phyloP scores from a whole-genome alignment of 169 alveolate species.

The Neospora caninum region DNA sequence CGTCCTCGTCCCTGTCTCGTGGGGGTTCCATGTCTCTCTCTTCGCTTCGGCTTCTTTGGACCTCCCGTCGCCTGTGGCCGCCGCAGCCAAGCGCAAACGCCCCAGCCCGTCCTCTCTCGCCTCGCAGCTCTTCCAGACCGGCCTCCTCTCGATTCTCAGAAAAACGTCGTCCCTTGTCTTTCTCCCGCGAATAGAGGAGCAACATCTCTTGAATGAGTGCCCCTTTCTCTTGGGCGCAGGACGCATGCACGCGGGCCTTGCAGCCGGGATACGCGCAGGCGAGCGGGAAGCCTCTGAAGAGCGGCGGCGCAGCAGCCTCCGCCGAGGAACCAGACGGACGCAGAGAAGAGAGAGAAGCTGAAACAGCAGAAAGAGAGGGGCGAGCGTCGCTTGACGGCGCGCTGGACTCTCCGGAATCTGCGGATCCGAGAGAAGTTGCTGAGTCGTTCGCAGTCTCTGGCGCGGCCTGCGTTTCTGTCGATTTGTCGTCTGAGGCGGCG shows the following conservation, averaged over 20 bases:
- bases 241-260: neutral
- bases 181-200: neutral
- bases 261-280: conserved; percentile 39
- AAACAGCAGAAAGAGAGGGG: no score
- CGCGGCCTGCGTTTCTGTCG: no score
- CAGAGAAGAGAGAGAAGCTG: no score
- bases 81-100: no score
- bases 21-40: neutral
- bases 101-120: neutral
- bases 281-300: neutral
- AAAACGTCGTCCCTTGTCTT: neutral
- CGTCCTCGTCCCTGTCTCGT: neutral
- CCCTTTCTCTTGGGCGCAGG: neutral
- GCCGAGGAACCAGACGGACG: no score
- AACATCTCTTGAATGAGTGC: conserved; percentile 12
- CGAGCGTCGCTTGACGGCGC: no score
- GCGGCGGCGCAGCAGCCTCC: neutral
- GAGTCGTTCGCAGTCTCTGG: no score
- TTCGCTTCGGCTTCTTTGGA: neutral
- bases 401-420: no score
- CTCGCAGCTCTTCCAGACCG: neutral
- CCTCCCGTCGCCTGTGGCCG: neutral
- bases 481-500: no score
- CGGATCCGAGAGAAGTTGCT: no score
- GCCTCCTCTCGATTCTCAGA: neutral